Conservation (phyloP, 345 rosid species). For the Stellera chamaejasme region DNA sequence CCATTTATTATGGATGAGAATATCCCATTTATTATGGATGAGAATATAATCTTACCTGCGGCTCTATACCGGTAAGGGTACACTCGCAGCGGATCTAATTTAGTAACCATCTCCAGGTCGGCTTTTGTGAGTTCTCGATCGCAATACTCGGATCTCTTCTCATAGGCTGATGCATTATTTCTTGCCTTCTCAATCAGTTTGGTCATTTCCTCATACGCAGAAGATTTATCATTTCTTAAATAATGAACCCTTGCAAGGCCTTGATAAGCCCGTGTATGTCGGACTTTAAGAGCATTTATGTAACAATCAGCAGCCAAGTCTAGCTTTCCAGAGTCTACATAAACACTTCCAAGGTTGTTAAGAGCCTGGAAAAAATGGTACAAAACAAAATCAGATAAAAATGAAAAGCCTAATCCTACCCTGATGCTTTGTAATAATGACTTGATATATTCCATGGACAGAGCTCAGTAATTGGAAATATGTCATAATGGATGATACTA, state of each 20-base stretch:
- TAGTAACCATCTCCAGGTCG: slow-evolving; percentile 91
- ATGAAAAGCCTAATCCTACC: not conserved
- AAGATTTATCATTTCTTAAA: slow-evolving; percentile 62
- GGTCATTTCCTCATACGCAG: slow-evolving; percentile 91
- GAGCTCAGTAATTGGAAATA: too few relatives aligned
- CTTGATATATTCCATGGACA: not conserved
- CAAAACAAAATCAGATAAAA: slow-evolving; percentile 2
- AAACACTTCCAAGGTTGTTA: slow-evolving; percentile 95
- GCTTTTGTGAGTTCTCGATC: slow-evolving; percentile 82
- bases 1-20: not conserved
- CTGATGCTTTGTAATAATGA: not conserved
- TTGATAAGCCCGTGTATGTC: slow-evolving; percentile 96
- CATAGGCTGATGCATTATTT: slow-evolving; percentile 93
- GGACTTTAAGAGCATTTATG: slow-evolving; percentile 83
- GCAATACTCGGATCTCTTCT: slow-evolving; percentile 95
- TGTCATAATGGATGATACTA: too few relatives aligned
- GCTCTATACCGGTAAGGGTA: slow-evolving; percentile 97
- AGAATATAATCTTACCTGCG: slow-evolving; percentile 50
- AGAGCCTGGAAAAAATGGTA: slow-evolving; percentile 54
- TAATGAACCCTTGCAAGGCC: slow-evolving; percentile 94
- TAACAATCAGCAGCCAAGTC: slow-evolving; percentile 95
- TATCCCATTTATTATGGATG: not conserved
- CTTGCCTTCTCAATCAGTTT: slow-evolving; percentile 75
- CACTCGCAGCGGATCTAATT: slow-evolving; percentile 87
- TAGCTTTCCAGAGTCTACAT: slow-evolving; percentile 58